Conservation (phyloP, 1,139 yeast genomes). For the Scheffersomyces illinoinensis region DNA sequence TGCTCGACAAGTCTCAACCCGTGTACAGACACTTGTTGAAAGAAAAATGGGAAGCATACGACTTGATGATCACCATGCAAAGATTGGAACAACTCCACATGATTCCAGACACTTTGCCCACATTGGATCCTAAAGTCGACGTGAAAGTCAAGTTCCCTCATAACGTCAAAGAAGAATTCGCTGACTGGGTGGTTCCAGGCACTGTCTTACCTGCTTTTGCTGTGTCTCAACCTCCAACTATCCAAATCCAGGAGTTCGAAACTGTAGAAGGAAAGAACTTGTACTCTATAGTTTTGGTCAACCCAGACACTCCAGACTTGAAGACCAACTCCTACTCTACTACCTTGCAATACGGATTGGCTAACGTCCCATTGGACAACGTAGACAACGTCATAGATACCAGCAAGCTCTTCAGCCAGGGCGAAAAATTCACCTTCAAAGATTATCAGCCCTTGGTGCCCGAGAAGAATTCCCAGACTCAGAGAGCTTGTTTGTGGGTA, state of each 20-base stretch:
- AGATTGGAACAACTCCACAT: slow-evolving; percentile 82
- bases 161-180: slow-evolving; percentile 50
- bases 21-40: slow-evolving; percentile 72
- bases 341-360: slow-evolving; percentile 75
- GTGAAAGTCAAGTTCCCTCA: slow-evolving; percentile 77
- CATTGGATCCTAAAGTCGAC: slow-evolving; percentile 79
- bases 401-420: slow-evolving; percentile 41
- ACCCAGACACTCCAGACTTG: slow-evolving; percentile 90
- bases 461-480: slow-evolving; percentile 80
- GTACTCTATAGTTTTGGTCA: slow-evolving; percentile 79
- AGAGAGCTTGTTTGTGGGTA: slow-evolving; percentile 89
- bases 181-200: slow-evolving; percentile 79
- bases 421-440: slow-evolving; percentile 43
- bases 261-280: slow-evolving; percentile 39
- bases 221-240: slow-evolving; percentile 71
- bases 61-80: slow-evolving; percentile 77
- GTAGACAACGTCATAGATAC: slow-evolving; percentile 61
- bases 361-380: slow-evolving; percentile 64
- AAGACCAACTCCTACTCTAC: slow-evolving; percentile 68
- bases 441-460: slow-evolving; percentile 86
- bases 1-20: slow-evolving; percentile 70
- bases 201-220: slow-evolving; percentile 68
- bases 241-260: slow-evolving; percentile 76
- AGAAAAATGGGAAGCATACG: slow-evolving; percentile 71
- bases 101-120: slow-evolving; percentile 92